These are phyloP conservation scores for Apodospora peruviana DNA, from an alignment of 495 filamentous ascomycete species.

Conservation along the genomic window DNA sequence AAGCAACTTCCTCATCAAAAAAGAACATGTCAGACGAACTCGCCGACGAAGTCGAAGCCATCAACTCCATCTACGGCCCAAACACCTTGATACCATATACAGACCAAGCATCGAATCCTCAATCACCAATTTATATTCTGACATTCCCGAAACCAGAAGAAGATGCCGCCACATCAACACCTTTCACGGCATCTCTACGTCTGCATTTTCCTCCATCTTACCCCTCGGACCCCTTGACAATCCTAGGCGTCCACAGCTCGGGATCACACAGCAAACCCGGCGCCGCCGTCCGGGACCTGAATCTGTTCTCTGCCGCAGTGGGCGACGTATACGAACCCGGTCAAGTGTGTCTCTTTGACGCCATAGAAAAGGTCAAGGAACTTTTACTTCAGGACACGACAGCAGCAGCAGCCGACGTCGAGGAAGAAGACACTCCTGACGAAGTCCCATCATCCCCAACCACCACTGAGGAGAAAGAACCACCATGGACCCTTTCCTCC, in stretches of 20 bases:
- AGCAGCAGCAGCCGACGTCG: neutral
- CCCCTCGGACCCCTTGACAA: slow-evolving; percentile 59
- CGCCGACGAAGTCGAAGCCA: slow-evolving; percentile 75
- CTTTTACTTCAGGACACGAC: slow-evolving; percentile 14
- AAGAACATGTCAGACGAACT: slow-evolving; percentile 67
- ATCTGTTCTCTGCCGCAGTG: slow-evolving; percentile 61
- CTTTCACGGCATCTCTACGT: slow-evolving; percentile 42
- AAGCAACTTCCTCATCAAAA: too few species aligned
- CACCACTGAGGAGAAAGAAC: slow-evolving; percentile 23
- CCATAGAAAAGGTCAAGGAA: slow-evolving; percentile 60
- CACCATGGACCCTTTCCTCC: slow-evolving; percentile 67
- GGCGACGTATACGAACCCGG: slow-evolving; percentile 62
- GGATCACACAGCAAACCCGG: slow-evolving; percentile 57
- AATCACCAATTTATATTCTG: slow-evolving; percentile 40
- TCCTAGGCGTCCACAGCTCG: slow-evolving; percentile 62
- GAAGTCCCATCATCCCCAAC: neutral
- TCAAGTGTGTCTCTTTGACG: slow-evolving; percentile 80
- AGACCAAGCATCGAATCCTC: slow-evolving; percentile 18
- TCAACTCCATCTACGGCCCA: slow-evolving; percentile 88
- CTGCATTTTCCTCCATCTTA: slow-evolving; percentile 67
- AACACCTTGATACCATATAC: slow-evolving; percentile 47
- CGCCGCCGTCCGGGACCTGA: slow-evolving; percentile 60
- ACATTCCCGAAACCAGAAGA: slow-evolving; percentile 36
- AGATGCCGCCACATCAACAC: neutral
- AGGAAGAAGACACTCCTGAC: neutral